Evolutionary conservation across 2,329 filamentous ascomycete species (phyloP), one percentile per base, ranked within the genome.

Genomic region (Ophiostoma piceae): DNA sequence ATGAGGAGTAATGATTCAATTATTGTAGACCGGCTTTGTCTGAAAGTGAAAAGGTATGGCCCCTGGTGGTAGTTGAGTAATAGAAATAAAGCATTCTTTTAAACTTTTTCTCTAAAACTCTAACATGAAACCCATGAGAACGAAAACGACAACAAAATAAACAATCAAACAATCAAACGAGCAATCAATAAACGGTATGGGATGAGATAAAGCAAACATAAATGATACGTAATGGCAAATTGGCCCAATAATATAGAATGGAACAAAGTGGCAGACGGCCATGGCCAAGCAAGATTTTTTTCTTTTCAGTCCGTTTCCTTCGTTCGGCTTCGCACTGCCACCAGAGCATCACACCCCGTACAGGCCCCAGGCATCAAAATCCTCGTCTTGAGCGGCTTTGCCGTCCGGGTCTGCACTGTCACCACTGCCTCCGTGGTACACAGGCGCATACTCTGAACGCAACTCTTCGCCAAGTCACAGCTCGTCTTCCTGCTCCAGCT

Each of bases 401-500:
- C 26, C 12, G 16, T 32, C 26, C 11, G 26, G 12, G 1, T n/a
- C 51, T 26, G 26, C 12, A 26, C 51, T 26, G 9, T 26, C 57
- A 19, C 57, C 57, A 16, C 11, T 62, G 6, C 26, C 54, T 12
- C 54, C 14, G 57, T 32, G 14, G 16, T 62, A 62, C 4, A 35
- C 12, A 32, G 66, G 66, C 9, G 66, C 66, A 67, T 51, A 67
- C 43, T 67, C 66, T 1, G 14, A 54, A 12, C 66, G 41, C 43
- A 67, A 16, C 66, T 67, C 66, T 41, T 67, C 32, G 8, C 14
- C 11, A 47, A 67, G 66, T 67, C 66, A 67, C 66, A 67, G 66
- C 66, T 67, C 66, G 32, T 94, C 92, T 75, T 94, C 92, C 79
- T 90, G 88, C 68, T 93, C 94, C 77, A 99, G 87, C 79, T 99